Evolutionary conservation across 2,329 filamentous ascomycete genomes (phyloP).

Genomic region (Blumeriella jaapii): DNA sequence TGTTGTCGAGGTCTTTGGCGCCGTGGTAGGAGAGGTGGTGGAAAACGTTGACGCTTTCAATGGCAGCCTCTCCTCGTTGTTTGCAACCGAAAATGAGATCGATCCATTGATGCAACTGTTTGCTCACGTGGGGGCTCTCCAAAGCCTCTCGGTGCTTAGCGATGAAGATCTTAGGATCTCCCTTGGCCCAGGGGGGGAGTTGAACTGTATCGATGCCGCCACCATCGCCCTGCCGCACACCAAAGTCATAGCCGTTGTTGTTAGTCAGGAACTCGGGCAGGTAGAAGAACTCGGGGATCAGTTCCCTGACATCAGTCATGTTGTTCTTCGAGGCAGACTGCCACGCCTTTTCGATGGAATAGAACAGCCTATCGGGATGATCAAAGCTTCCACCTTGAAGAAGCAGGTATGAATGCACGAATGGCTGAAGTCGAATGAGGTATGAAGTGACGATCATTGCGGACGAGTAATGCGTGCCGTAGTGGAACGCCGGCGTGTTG

Average conservation of each 20-base stretch:
- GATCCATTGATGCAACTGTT: slow-evolving; percentile 87
- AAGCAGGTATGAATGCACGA: slow-evolving; percentile 88
- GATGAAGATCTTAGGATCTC: slow-evolving; percentile 90
- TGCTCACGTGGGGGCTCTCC: slow-evolving; percentile 85
- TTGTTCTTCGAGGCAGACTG: slow-evolving; percentile 78
- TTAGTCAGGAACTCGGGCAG: slow-evolving; percentile 93
- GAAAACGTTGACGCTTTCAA: slow-evolving; percentile 90
- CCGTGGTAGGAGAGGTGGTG: slow-evolving; percentile 93
- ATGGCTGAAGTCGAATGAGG: slow-evolving; percentile 86
- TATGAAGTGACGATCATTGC: slow-evolving; percentile 98
- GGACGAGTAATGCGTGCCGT: slow-evolving; percentile 96
- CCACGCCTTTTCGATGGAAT: slow-evolving; percentile 87
- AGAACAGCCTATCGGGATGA: slow-evolving; percentile 89
- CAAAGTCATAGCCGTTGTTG: slow-evolving; percentile 89
- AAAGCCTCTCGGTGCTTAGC: slow-evolving; percentile 90
- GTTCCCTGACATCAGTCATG: slow-evolving; percentile 86
- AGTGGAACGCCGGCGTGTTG: slow-evolving; percentile 74
- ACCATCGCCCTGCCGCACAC: slow-evolving; percentile 67
- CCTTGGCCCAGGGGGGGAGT: slow-evolving; percentile 94
- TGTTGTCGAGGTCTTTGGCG: slow-evolving; percentile 82
- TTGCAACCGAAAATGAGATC: slow-evolving; percentile 91
- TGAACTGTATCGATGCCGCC: slow-evolving; percentile 74
- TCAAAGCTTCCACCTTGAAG: slow-evolving; percentile 95
- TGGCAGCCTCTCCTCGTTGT: slow-evolving; percentile 82
- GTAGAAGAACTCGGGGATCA: slow-evolving; percentile 96